phyloP scores from a whole-genome alignment of 164 flowering plant genomes.

The Annona cherimola region DNA sequence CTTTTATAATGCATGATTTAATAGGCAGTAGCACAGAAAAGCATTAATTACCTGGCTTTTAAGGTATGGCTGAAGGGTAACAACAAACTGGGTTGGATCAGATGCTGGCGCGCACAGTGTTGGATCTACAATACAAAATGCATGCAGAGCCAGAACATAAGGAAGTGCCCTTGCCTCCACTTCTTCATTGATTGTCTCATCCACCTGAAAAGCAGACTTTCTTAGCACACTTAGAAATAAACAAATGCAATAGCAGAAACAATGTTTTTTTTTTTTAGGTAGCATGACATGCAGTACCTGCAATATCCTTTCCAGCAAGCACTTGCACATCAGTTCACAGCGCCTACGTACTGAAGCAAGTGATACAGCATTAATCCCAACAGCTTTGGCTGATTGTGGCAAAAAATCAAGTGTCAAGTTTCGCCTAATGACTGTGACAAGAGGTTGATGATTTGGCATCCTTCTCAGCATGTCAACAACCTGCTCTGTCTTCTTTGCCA shows the following conservation, averaged over 20 bases:
- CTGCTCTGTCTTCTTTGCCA: constrained; percentile 90
- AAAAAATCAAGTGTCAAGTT: constrained; percentile 90
- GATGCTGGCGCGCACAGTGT: constrained; percentile 88
- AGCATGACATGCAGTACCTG: constrained; percentile 44
- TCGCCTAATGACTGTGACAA: constrained; percentile 73
- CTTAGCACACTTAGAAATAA: not conserved
- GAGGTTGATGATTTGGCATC: constrained; percentile 75
- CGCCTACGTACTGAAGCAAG: constrained; percentile 83
- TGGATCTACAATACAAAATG: constrained; percentile 92
- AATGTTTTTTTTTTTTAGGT: not conserved
- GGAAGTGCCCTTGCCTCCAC: constrained; percentile 70
- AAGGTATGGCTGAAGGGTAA: constrained; percentile 91
- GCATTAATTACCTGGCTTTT: constrained; percentile 68
- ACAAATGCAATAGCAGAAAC: constrained; percentile 2
- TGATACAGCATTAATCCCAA: constrained; percentile 71
- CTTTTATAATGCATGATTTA: no score
- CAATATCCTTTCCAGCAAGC: constrained; percentile 82
- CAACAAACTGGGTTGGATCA: constrained; percentile 91
- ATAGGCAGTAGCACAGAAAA: not conserved
- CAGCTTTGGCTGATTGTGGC: constrained; percentile 88
- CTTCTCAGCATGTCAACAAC: constrained; percentile 79
- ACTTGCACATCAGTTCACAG: constrained; percentile 96
- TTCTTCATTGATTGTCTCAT: constrained; percentile 61
- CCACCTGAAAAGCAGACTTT: constrained; percentile 44
- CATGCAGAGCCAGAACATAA: constrained; percentile 81